Percentiles rank a stretch among this genome's conserved stretches.
phyloP scores from a whole-genome alignment of 768 basidiomycete genomes.

The Cubamyces sp. region DNA sequence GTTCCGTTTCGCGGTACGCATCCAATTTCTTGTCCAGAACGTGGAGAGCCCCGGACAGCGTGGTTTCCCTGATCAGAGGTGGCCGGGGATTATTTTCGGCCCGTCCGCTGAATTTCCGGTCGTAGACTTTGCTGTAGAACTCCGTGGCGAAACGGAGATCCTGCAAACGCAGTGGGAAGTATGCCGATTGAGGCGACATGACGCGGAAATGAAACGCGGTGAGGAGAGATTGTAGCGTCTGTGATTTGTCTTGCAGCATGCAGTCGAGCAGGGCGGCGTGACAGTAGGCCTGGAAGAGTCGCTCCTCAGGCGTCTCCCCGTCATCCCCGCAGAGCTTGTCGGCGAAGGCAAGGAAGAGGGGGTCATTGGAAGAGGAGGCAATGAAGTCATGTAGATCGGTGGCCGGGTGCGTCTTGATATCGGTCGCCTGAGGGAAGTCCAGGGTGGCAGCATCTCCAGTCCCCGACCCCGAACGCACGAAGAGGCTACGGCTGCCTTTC shows the following conservation, averaged over 20 bases:
- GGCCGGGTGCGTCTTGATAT: slow-evolving; percentile 66
- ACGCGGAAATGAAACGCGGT: slow-evolving; percentile 70
- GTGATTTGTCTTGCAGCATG: slow-evolving; percentile 88
- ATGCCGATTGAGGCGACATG: slow-evolving; percentile 58
- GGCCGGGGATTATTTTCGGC: slow-evolving; percentile 66
- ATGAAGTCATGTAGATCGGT: slow-evolving; percentile 85
- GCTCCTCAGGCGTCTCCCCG: slow-evolving; percentile 61
- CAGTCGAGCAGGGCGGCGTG: slow-evolving; percentile 82
- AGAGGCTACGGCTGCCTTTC: slow-evolving; percentile 88
- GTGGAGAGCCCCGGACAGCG: slow-evolving; percentile 66
- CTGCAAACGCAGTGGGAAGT: slow-evolving; percentile 70
- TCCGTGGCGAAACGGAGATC: slow-evolving; percentile 76
- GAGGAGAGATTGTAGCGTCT: slow-evolving; percentile 75
- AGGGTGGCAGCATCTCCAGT: slow-evolving; percentile 83
- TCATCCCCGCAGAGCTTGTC: slow-evolving; percentile 73
- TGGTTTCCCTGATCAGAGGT: slow-evolving; percentile 72
- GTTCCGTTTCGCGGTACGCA: slow-evolving; percentile 42
- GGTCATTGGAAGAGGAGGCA: slow-evolving; percentile 82
- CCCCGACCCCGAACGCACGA: slow-evolving; percentile 84
- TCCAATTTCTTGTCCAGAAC: slow-evolving; percentile 64
- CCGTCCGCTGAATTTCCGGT: slow-evolving; percentile 74
- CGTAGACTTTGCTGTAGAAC: slow-evolving; percentile 78
- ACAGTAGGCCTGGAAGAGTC: slow-evolving; percentile 69
- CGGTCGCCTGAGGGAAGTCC: slow-evolving; percentile 80
- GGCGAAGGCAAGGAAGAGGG: slow-evolving; percentile 78